Evolutionary conservation across 1,284 basidiomycete genomes (phyloP), one percentile per base, ranked within the genome.

Genomic region (Cryptococcus deneoformans): DNA sequence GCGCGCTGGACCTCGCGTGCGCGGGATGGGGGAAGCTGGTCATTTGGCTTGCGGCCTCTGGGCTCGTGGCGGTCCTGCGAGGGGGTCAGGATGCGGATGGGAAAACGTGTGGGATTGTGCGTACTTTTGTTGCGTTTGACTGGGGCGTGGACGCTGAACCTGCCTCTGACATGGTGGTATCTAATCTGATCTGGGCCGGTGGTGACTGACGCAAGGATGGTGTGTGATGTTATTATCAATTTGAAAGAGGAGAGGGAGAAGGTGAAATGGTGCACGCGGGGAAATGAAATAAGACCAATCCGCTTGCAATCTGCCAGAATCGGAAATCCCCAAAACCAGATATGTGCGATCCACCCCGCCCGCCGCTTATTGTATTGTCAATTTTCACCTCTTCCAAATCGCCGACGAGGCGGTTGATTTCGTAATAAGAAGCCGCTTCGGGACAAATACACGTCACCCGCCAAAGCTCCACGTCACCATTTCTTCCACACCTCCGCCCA

Each of bases 1-100:
- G 92, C 92, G 64, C 92, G 82, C 77, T 96, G 92, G 37, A 95
- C 91, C 73, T 95, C 92, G 56, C 92, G 82, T 36, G 92, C 92
- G 61, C 92, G 86, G 71, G 93, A 93, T 39, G 91, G 91, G 62
- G 91, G 91, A 43, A 94, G 85, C 71, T 88, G 89, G 78, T 93
- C 89, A 79, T 94, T 93, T 75, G 90, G 84, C 76, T 93, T 93
- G 70, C 91, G 86, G 61, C 91, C 91, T 67, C 91, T 86, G 12
- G 74, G 75, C 56, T 78, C 76, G 53, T 73, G 74, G 36, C 74
- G 67, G 52, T 76, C 72, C 74, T 76, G 52, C 49, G 35, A 46
- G 44, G 24, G 20, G 20, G 14, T 29, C 16, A 46, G n/a, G 36
- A 14, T 10, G 49, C 10, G 29, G 46, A 16, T 34, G 3, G 52